A percentile compares a stretch with the other conserved stretches of the same genome.
Conservation (phyloP, 257 asterid species). For the Orobanche coerulescens region DNA sequence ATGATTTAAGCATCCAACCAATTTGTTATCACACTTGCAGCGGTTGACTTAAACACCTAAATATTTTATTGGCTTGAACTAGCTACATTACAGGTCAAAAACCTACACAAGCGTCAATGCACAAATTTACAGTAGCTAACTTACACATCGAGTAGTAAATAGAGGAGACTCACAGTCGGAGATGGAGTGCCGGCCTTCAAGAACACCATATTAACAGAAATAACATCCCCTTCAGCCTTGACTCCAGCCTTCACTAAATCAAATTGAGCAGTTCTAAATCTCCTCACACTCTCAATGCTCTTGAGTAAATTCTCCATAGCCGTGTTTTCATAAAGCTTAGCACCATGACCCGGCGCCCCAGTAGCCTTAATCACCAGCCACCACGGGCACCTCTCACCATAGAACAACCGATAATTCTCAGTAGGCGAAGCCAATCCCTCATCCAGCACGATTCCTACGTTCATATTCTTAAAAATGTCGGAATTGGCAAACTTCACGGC, state of each 20-base stretch:
- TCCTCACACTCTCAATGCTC: constrained; percentile 72
- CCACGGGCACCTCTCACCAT: constrained; percentile 85
- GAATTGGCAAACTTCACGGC: constrained; percentile 71
- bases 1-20: not conserved
- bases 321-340: constrained; percentile 82
- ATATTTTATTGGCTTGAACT: not conserved
- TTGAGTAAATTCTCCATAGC: constrained; percentile 89
- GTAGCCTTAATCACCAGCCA: constrained; percentile 77
- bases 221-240: constrained; percentile 80
- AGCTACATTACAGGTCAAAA: not conserved
- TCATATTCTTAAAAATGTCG: constrained; percentile 59
- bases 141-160: not conserved
- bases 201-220: constrained; percentile 83
- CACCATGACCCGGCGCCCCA: constrained; percentile 96
- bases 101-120: not conserved
- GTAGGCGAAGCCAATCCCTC: constrained; percentile 82
- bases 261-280: constrained; percentile 80
- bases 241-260: constrained; percentile 78
- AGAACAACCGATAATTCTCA: constrained; percentile 59
- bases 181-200: constrained; percentile 91
- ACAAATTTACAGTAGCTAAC: not conserved
- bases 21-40: not conserved
- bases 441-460: constrained; percentile 80
- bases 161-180: constrained; percentile 50
- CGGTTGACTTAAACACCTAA: too few species aligned